These are phyloP conservation scores for Aegilops bicornis DNA, from an alignment of 176 grass and related monocot genomes.

Conservation along the genomic window DNA sequence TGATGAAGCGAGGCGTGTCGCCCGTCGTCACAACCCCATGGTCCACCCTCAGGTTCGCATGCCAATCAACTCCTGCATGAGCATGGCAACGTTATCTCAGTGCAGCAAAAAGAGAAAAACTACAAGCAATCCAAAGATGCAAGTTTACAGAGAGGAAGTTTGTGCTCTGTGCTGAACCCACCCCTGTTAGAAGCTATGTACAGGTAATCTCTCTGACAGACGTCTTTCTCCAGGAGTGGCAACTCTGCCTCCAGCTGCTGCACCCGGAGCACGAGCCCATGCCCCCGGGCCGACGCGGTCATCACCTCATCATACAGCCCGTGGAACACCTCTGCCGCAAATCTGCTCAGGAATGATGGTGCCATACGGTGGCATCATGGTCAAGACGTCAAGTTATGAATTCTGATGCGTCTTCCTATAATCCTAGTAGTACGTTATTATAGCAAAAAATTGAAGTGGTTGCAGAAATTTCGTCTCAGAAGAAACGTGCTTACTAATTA, in stretches of 20 bases:
- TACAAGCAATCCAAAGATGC: neutral
- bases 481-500: neutral
- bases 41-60: slow-evolving; percentile 50
- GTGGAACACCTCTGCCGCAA: slow-evolving; percentile 68
- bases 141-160: neutral
- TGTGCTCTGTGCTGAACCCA: slow-evolving; percentile 28
- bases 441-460: neutral
- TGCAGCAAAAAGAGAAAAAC: neutral
- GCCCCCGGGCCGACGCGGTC: slow-evolving; percentile 57
- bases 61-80: slow-evolving; percentile 72
- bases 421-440: neutral
- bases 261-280: slow-evolving; percentile 62
- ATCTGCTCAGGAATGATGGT: slow-evolving; percentile 37
- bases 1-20: slow-evolving; percentile 70
- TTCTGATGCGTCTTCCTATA: neutral
- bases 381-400: neutral
- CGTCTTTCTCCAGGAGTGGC: slow-evolving; percentile 51
- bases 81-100: neutral
- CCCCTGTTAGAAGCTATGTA: slow-evolving; percentile 59
- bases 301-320: slow-evolving; percentile 76
- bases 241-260: slow-evolving; percentile 80
- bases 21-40: slow-evolving; percentile 56
- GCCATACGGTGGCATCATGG: neutral
- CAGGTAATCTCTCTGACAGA: slow-evolving; percentile 40
- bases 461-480: neutral